A percentile compares a stretch with the other conserved stretches of the same genome.
phyloP scores from a whole-genome alignment of 2,329 filamentous ascomycete species.

The Tolypocladium inflatum region DNA sequence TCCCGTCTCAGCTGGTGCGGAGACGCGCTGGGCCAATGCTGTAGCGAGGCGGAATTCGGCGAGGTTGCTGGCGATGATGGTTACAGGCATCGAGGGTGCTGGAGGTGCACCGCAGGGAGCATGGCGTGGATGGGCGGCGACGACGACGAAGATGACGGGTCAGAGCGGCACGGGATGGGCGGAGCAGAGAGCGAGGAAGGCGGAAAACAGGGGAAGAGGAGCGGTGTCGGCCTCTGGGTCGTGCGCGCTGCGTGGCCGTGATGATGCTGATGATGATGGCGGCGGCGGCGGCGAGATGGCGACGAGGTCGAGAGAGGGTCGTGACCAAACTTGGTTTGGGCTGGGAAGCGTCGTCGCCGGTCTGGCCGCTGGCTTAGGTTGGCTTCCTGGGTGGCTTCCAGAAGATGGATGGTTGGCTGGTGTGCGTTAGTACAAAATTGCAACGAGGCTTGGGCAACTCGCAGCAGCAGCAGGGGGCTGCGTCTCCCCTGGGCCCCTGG shows the following conservation, averaged over 20 bases:
- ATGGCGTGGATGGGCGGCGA: neutral
- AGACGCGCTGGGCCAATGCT: neutral
- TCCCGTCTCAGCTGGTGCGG: neutral
- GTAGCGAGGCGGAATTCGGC: neutral
- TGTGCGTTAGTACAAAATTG: neutral
- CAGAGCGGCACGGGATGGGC: neutral
- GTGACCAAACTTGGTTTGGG: neutral
- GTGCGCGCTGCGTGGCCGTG: neutral
- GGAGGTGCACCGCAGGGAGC: neutral
- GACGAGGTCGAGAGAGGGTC: neutral
- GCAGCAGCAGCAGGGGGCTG: neutral
- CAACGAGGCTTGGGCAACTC: neutral
- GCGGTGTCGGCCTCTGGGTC: neutral
- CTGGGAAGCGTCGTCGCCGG: conserved; percentile 1
- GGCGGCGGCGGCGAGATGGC: neutral
- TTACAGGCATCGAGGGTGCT: conserved; percentile 1
- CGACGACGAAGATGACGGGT: neutral
- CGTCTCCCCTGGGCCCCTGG: neutral
- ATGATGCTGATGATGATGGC: neutral
- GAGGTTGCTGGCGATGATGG: neutral
- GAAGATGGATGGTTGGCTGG: neutral
- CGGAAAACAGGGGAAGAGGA: neutral
- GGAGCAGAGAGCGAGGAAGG: neutral
- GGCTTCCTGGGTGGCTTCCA: neutral
- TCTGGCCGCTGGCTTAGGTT: neutral